phyloP scores from a whole-genome alignment of 2,329 filamentous ascomycete genomes.

The Alternaria alternata region DNA sequence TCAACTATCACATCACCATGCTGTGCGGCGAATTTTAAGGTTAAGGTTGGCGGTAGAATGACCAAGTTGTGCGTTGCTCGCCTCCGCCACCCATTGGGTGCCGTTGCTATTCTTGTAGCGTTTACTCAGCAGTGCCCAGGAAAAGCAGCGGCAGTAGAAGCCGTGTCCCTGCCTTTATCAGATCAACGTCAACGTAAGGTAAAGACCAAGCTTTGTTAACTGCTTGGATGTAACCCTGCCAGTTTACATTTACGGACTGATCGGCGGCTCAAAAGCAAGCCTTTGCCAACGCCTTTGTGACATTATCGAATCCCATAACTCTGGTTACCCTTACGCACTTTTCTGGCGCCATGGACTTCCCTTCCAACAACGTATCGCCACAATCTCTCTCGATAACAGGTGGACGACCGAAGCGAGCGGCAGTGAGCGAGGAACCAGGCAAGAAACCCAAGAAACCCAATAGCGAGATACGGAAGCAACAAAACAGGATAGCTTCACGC shows the following conservation, averaged over 20 bases:
- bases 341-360: constrained; percentile 34
- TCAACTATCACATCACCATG: constrained; percentile 19
- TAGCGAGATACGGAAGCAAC: constrained; percentile 49
- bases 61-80: constrained; percentile 23
- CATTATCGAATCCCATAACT: constrained; percentile 14
- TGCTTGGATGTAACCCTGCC: constrained; percentile 31
- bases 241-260: constrained; percentile 19
- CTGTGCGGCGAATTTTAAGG: constrained; percentile 28
- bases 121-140: constrained; percentile 40
- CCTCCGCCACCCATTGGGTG: constrained; percentile 16
- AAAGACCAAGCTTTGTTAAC: constrained; percentile 20
- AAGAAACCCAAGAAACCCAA: constrained; percentile 46
- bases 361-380: constrained; percentile 17
- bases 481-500: constrained; percentile 49
- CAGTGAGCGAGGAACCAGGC: constrained; percentile 17
- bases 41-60: constrained; percentile 27
- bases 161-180: constrained; percentile 22
- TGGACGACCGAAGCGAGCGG: constrained; percentile 15
- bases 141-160: constrained; percentile 28
- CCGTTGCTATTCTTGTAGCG: constrained; percentile 37
- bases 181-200: constrained; percentile 19
- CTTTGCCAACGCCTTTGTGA: constrained; percentile 16
- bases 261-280: constrained; percentile 30
- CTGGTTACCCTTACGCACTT: constrained; percentile 17
- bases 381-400: constrained; percentile 15